These are phyloP conservation scores for Lepidium africanum DNA, from an alignment of 345 rosid species.

Conservation along the genomic window DNA sequence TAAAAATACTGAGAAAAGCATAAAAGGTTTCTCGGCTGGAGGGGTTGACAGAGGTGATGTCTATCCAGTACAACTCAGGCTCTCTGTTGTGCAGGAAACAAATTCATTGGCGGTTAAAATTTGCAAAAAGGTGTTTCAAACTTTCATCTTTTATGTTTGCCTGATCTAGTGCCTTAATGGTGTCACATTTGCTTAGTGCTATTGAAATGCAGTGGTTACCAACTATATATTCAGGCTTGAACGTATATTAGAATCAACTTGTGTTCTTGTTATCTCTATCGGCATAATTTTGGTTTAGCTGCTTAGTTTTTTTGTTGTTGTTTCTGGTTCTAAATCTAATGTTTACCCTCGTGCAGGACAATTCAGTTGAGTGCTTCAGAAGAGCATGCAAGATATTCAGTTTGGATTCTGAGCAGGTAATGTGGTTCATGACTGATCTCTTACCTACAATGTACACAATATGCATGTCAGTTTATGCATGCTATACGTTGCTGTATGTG, in stretches of 20 bases:
- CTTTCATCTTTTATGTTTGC: not conserved
- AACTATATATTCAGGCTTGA: not conserved
- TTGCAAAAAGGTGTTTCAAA: slow-evolving; percentile 65
- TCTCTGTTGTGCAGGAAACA: slow-evolving; percentile 57
- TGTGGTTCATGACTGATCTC: slow-evolving; percentile 8
- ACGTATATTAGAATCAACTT: not conserved
- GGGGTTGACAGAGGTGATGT: slow-evolving; percentile 94
- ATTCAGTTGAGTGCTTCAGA: slow-evolving; percentile 74
- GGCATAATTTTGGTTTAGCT: not conserved
- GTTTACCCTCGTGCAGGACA: slow-evolving; percentile 49
- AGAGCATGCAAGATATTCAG: slow-evolving; percentile 95
- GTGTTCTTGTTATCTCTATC: slow-evolving; percentile 3
- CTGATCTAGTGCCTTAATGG: not conserved
- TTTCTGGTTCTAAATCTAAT: slow-evolving; percentile 11
- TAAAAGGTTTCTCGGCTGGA: slow-evolving; percentile 65
- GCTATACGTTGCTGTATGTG: not conserved
- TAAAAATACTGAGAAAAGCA: slow-evolving; percentile 54
- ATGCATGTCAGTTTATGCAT: not conserved
- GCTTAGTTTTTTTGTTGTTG: not conserved
- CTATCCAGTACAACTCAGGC: slow-evolving; percentile 85
- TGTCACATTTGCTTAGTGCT: not conserved
- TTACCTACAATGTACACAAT: slow-evolving; percentile 3
- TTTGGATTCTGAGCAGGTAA: slow-evolving; percentile 75
- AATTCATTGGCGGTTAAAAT: slow-evolving; percentile 74
- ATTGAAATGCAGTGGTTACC: not conserved